These are phyloP conservation scores for Arxiozyma bovina DNA, from an alignment of 1,139 yeast genomes.

Conservation along the genomic window DNA sequence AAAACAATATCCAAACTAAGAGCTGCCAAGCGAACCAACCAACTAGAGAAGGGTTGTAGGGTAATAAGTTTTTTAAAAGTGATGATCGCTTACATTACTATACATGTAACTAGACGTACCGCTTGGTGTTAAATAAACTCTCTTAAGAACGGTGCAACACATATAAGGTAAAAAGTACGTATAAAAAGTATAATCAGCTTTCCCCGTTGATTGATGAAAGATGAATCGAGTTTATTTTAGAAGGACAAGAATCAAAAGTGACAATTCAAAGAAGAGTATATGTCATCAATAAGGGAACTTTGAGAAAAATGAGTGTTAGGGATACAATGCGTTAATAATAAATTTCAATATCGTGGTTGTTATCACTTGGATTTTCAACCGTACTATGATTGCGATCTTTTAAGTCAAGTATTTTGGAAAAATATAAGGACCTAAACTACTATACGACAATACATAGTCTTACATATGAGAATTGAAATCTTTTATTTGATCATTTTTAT, in stretches of 20 bases:
- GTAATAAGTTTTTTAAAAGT: no score
- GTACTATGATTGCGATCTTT: not conserved
- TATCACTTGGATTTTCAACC: no score
- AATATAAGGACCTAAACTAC: no score
- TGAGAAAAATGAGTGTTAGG: no score
- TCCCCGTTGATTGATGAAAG: not conserved
- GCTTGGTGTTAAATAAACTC: no score
- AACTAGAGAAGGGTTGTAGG: not conserved
- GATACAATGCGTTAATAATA: not conserved
- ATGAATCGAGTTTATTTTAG: not conserved
- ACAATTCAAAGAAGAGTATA: not conserved
- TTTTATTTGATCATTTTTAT: not conserved
- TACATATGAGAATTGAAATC: not conserved
- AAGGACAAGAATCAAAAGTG: not conserved
- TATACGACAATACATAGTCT: no score
- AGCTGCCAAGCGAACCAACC: not conserved
- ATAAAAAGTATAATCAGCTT: not conserved
- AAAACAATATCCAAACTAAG: not conserved
- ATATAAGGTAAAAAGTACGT: conserved; percentile 15
- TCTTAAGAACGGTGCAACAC: not conserved
- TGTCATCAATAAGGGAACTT: no score
- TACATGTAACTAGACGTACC: not conserved
- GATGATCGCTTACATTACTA: not conserved
- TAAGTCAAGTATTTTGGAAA: not conserved
- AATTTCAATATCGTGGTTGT: not conserved